Evolutionary conservation across 2,329 filamentous ascomycete species (phyloP), one percentile per base, ranked within the genome.

Genomic region (Aureobasidium pullulans): DNA sequence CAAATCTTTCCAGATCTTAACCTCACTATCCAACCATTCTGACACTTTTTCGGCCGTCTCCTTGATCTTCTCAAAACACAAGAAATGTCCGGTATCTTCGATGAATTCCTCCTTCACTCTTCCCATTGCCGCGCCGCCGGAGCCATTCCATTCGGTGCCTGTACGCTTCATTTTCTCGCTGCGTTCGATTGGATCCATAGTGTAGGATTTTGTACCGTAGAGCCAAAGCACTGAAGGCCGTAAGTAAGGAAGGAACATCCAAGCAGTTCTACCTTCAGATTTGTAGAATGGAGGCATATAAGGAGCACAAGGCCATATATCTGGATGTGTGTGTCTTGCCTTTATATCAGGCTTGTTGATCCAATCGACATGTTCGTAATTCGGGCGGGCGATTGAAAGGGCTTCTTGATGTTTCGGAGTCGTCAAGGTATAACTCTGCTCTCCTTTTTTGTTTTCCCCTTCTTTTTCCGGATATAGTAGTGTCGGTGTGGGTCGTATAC

Each of bases 341-440:
- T 73, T 62, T 11, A 65, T 60, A 0, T 62, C 68, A 34, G 71
- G 70, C 4, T 66, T 69, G 31, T 63, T 39, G 3, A 61, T 62
- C 54, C 63, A 62, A 13, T 62, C 60, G 6, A 61, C 15, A 5
- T 64, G 62, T 4, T 63, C 62, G 34, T 80, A 83, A 59, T 82
- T 81, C 0, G 85, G 82, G 0, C 88, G 81, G 63, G 89, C 73
- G 70, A 87, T 92, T 1, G 86, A 90, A 67, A 90, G 86, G 59
- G 94, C 88, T 76, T 96, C 90, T 69, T 96, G 90, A 71, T 96
- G 88, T 66, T 92, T 90, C 0, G 90, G 87, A 0, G 93, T 97
- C 1, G 83, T 82, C 2, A 94, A 79, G 0, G 90, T 93, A 1
- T 90, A 86, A 36, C 79, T 73, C 13, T 74, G 72, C 19, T 69